Conservation (phyloP, 176 grass and related monocot species). For the Cenchrus purpureus region DNA sequence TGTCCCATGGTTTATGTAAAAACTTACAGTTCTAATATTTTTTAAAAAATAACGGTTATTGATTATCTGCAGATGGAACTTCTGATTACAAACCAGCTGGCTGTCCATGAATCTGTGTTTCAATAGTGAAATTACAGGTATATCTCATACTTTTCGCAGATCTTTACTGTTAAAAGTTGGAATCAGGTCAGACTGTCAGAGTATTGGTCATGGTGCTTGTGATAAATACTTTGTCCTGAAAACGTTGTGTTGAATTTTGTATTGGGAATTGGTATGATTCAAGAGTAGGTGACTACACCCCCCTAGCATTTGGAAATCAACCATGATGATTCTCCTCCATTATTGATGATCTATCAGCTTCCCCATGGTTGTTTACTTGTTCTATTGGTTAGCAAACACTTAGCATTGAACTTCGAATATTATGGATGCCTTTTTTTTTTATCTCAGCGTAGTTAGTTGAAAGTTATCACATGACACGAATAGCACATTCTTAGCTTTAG, state of each 20-base stretch:
- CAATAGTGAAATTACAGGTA: slow-evolving; percentile 33
- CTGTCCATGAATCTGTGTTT: neutral
- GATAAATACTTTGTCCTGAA: neutral
- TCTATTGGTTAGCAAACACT: neutral
- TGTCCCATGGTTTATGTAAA: slow-evolving; percentile 16
- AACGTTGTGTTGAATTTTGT: neutral
- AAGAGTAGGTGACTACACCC: neutral
- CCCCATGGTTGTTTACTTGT: neutral
- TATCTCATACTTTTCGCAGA: neutral
- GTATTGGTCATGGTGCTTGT: neutral
- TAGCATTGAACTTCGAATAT: neutral
- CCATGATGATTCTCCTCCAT: slow-evolving; percentile 5
- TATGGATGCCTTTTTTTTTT: neutral
- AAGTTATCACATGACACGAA: neutral
- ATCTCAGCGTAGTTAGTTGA: neutral
- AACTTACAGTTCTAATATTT: neutral
- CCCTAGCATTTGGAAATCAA: slow-evolving; percentile 23
- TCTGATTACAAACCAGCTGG: neutral
- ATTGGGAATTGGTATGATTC: neutral
- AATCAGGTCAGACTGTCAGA: neutral
- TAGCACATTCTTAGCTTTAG: slow-evolving; percentile 17
- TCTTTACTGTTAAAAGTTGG: neutral
- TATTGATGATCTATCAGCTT: neutral
- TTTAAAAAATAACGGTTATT: neutral
- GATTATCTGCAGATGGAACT: slow-evolving; percentile 30